Percentiles rank a stretch among this genome's conserved stretches.
Conservation (phyloP, 2,329 filamentous ascomycete species). For the Karstenula rhodostoma region DNA sequence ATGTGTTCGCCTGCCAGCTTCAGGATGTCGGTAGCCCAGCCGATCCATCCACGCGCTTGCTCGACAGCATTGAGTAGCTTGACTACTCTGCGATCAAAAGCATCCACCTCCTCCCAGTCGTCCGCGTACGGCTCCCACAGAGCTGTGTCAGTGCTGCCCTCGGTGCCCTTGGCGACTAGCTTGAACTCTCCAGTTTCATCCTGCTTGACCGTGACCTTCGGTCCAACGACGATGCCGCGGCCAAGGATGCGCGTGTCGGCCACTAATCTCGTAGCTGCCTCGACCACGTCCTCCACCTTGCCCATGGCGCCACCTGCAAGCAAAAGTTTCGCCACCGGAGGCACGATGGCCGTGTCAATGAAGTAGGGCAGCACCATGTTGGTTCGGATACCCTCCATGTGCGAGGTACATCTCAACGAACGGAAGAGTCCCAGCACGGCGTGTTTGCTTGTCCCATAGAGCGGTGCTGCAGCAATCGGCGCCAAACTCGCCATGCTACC, state of each 20-base stretch:
- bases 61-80: constrained; percentile 62
- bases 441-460: constrained; percentile 72
- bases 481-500: constrained; percentile 66
- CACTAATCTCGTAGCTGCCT: constrained; percentile 68
- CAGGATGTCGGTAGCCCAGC: constrained; percentile 54
- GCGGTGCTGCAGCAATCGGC: constrained; percentile 52
- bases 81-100: constrained; percentile 64
- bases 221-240: constrained; percentile 65
- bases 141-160: constrained; percentile 52
- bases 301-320: constrained; percentile 66
- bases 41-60: constrained; percentile 62
- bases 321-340: constrained; percentile 56
- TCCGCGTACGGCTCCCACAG: constrained; percentile 70
- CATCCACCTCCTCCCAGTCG: constrained; percentile 65
- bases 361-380: constrained; percentile 76
- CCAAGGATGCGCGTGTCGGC: constrained; percentile 67
- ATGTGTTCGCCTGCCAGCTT: constrained; percentile 27
- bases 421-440: constrained; percentile 71
- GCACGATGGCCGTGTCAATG: constrained; percentile 67
- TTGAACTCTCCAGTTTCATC: constrained; percentile 48
- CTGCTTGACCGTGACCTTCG: constrained; percentile 59
- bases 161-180: constrained; percentile 32
- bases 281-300: constrained; percentile 66
- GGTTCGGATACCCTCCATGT: constrained; percentile 63
- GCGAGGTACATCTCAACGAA: constrained; percentile 60